phyloP scores from a whole-genome alignment of 225 moss, liverwort and hornwort genomes.

The Lunularia cruciata region DNA sequence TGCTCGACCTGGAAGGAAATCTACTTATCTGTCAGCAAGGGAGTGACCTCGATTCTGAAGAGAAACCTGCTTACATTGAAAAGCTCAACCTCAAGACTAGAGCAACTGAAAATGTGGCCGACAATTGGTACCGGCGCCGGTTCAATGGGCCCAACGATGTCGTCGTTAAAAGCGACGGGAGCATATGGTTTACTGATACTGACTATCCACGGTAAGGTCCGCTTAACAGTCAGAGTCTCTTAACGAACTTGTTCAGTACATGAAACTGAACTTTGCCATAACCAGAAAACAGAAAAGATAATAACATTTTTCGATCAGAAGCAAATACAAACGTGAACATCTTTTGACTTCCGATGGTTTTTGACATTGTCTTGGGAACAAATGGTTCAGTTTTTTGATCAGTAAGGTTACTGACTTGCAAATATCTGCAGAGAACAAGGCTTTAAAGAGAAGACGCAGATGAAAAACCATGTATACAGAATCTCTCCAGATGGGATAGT shows the following conservation, averaged over 20 bases:
- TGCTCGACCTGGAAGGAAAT: constrained; percentile 53
- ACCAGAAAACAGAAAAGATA: too few relatives aligned
- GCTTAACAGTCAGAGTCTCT: too few relatives aligned
- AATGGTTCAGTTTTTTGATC: too few relatives aligned
- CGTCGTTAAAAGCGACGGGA: constrained; percentile 70
- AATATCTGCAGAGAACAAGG: constrained; percentile 48
- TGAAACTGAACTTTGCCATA: too few relatives aligned
- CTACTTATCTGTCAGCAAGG: constrained; percentile 72
- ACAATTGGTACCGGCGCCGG: constrained; percentile 68
- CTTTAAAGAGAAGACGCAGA: constrained; percentile 38
- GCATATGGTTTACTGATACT: constrained; percentile 79
- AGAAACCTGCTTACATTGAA: constrained; percentile 57
- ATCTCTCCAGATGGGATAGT: constrained; percentile 43
- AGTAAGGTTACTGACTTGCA: too few relatives aligned
- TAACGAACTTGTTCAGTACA: too few relatives aligned
- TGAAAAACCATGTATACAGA: constrained; percentile 60
- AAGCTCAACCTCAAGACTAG: constrained; percentile 50
- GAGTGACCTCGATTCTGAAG: too few relatives aligned
- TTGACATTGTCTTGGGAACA: too few relatives aligned
- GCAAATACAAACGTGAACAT: too few relatives aligned
- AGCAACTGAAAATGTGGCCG: constrained; percentile 50
- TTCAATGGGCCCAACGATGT: constrained; percentile 75
- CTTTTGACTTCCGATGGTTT: too few relatives aligned
- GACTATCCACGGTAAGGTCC: constrained; percentile 60
- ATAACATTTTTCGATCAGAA: too few relatives aligned